Evolutionary conservation across 1,284 basidiomycete species (phyloP), one percentile per base, ranked within the genome.

Genomic region (Trametes versicolor): DNA sequence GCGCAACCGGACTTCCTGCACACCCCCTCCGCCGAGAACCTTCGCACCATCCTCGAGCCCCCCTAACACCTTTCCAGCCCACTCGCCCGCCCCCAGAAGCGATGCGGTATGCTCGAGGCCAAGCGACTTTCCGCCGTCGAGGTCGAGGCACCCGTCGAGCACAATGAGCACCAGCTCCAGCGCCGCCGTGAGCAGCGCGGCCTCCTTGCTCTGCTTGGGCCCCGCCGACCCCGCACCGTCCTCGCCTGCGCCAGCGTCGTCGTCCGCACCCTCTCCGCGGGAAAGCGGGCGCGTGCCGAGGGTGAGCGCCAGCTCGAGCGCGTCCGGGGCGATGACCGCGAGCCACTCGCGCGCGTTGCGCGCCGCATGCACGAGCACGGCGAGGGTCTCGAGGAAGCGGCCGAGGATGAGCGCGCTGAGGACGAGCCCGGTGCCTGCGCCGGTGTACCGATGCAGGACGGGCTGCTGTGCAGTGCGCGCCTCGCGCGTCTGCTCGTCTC

Each of bases 311-410:
- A 98, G 83, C 74, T 97, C 94, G 51, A 98, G 77, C 4, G 90
- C 82, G 65, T 93, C 89, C 0, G 96, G 95, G 0, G 89, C 93
- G 45, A 97, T 80, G 13, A 97, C 83, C 5, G 88, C 84, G 37
- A 95, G 79, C 88, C 93, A 98, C 65, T 91, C 87, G 0, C 88
- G 83, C 21, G 94, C 89, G 71, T 95, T 90, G 63, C 91, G 85
- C 0, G 91, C 87, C 0, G 94, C 91, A 73, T 98, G 91, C 4
- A 93, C 83, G 32, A 98, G 82, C n/a, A 98, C 84, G 0, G 89
- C 85, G 10, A 97, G 79, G 0, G 95, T 92, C 58, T 86, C 83
- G 58, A 98, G 78, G 61, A 95, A 87, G 62, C 92, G 90, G 25
- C 90, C 82, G 19, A 98, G 82, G 1, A 93, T 85, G 62, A 93